Base-by-base conservation (phyloP, 495 filamentous ascomycete genomes). In the Glarea lozoyensis region DNA sequence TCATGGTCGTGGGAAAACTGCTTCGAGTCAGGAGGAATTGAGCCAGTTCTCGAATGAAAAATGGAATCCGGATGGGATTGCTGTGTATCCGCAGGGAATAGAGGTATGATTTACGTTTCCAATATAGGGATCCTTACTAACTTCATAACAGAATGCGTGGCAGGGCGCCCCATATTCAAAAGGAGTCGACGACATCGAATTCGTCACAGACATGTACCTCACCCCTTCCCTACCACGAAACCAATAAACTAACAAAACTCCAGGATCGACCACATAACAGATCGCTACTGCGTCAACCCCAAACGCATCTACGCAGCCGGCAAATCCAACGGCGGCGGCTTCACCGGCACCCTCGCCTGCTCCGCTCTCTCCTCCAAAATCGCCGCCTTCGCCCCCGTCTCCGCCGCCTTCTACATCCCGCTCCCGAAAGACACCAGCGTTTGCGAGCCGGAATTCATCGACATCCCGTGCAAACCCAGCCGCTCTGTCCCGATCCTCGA, bases 271-370 rank as follows among this genome's bases (percentile, higher is more conserved):
- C 5, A 19, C 35, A 9, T 37, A 16, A 6, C 3, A 3, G 5
- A 6, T 19, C 10, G 17, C 10, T 46, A 46, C 34, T 78, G 74
- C 55, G 62, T 80, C 40, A 75, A 81, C 45, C 42, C 55, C 3
- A 49, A 48, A 27, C 67, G 73, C 20, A 56, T 79, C 23, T 81
- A 73, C 43, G 72, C 75, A 1, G 65, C 67, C 5, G 77, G 78
- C 2, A 76, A 78, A 47, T 78, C 73, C 0, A 76, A 79, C 48
- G 78, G 77, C 16, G 78, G 74, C 4, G 73, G 74, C 1, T 73
- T 81, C 43, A 64, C 67, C 4, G 60, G 60, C 21, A 57, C 69
- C 0, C 64, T 82, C 1, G 75, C 77, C 1, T 80, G 78, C 55
- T 56, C 66, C 29, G 36, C 57, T 5, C 36, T 53, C 36, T 62